These are phyloP conservation scores for Pichia sp. DNA, from an alignment of 1,139 yeast species.

Conservation along the genomic window DNA sequence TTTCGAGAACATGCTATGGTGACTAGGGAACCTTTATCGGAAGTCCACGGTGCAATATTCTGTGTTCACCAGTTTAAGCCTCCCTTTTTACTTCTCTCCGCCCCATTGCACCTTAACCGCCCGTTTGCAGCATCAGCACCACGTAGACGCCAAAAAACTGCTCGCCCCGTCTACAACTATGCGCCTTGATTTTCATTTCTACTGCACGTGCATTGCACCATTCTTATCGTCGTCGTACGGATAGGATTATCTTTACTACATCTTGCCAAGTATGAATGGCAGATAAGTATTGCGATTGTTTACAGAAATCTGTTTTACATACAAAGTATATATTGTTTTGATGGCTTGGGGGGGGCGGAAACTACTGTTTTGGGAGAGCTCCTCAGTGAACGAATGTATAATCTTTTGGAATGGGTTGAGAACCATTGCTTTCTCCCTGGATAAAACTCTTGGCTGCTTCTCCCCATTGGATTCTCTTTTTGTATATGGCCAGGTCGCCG, in stretches of 20 bases:
- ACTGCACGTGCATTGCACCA: no score
- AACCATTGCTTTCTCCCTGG: neutral
- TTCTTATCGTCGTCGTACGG: no score
- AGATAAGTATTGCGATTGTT: no score
- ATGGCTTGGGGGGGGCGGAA: no score
- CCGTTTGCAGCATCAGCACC: neutral
- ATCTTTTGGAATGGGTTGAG: neutral
- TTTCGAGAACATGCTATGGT: slow-evolving; percentile 50
- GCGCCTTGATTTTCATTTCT: no score
- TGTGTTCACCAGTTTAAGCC: neutral
- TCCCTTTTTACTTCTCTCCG: neutral
- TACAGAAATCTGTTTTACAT: no score
- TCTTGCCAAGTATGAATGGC: no score
- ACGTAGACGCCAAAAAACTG: neutral
- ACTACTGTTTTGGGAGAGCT: no score
- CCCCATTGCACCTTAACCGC: neutral
- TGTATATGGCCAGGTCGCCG: neutral
- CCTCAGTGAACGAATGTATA: neutral
- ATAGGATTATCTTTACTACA: no score
- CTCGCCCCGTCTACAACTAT: neutral
- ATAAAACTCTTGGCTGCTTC: slow-evolving; percentile 2
- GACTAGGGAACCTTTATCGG: neutral
- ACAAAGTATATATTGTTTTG: no score
- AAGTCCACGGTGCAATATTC: neutral
- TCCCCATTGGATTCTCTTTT: neutral